A percentile compares a stretch with the other conserved stretches of the same genome.
These are phyloP conservation scores for Lachnellula hyalina DNA, from an alignment of 2,329 filamentous ascomycete genomes.

Conservation along the genomic window DNA sequence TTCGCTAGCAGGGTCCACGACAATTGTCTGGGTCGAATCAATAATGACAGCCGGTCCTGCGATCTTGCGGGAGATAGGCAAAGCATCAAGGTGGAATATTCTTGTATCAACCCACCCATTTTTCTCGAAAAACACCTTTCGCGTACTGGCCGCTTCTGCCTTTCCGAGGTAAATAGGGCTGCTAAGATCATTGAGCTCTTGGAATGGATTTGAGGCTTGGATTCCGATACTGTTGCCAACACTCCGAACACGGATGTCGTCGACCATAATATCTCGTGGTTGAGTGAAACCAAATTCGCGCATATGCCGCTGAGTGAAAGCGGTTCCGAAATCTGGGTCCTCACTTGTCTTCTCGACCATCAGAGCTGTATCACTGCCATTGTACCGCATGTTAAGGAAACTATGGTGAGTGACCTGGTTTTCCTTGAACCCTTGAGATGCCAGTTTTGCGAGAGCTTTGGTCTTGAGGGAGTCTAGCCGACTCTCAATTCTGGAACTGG, in stretches of 20 bases:
- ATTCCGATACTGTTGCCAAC: conserved; percentile 48
- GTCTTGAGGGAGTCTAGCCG: not conserved
- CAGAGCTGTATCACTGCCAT: conserved; percentile 79
- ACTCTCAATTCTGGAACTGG: not conserved
- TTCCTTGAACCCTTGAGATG: conserved; percentile 69
- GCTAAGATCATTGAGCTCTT: not conserved
- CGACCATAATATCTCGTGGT: conserved; percentile 75
- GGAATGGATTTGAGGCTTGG: not conserved
- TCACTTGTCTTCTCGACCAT: conserved; percentile 72
- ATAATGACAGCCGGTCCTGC: conserved; percentile 79
- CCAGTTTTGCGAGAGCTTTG: not conserved
- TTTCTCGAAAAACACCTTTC: not conserved
- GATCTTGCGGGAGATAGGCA: conserved; percentile 42
- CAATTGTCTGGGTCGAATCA: conserved; percentile 83
- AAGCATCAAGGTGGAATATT: not conserved
- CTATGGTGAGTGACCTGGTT: conserved; percentile 75
- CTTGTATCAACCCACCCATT: not conserved
- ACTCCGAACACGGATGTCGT: conserved; percentile 78
- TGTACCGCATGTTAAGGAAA: conserved; percentile 87
- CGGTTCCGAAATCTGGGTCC: conserved; percentile 61
- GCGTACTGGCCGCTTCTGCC: not conserved
- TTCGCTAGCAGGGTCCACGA: conserved; percentile 70
- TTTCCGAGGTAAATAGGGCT: not conserved
- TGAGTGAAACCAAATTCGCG: conserved; percentile 89
- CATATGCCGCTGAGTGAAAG: conserved; percentile 77